Evolutionary conservation across 345 rosid genomes (phyloP).

Genomic region (Lepidium africanum): DNA sequence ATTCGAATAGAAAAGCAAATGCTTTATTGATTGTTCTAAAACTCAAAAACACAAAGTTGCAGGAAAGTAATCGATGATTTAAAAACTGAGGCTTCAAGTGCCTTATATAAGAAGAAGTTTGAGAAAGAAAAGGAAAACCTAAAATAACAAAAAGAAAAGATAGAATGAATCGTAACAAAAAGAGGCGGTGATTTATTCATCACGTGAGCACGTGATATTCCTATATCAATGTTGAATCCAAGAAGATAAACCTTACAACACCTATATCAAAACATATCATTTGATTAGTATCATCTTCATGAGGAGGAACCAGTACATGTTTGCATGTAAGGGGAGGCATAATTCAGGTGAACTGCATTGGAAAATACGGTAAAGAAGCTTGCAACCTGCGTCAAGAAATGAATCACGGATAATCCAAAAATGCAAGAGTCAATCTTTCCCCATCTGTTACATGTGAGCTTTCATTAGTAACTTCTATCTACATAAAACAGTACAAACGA

Average conservation of each 20-base stretch:
- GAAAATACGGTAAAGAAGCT: conserved; percentile 61
- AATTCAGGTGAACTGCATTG: conserved; percentile 15
- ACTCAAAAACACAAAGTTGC: too few species aligned
- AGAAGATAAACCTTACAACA: conserved; percentile 56
- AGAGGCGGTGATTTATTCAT: too few species aligned
- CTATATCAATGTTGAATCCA: conserved; percentile 38
- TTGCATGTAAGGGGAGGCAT: conserved; percentile 51
- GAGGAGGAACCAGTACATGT: conserved; percentile 72
- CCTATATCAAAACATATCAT: conserved; percentile 56
- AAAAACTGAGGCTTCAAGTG: too few species aligned
- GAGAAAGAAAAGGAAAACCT: too few species aligned
- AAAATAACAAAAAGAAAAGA: too few species aligned
- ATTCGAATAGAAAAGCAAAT: too few species aligned
- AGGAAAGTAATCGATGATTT: too few species aligned
- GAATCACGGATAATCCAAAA: conserved; percentile 84
- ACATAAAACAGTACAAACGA: not conserved
- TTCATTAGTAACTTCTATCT: conserved; percentile 3
- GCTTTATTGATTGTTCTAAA: too few species aligned
- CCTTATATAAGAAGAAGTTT: too few species aligned
- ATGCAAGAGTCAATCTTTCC: conserved; percentile 79
- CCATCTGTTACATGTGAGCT: conserved; percentile 56
- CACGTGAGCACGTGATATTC: too few species aligned
- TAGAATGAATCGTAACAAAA: too few species aligned
- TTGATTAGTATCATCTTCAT: conserved; percentile 28
- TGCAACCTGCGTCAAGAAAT: conserved; percentile 70